Percentiles rank a stretch among this genome's conserved stretches.
Evolutionary conservation across 2,329 filamentous ascomycete genomes (phyloP).

Genomic region (Botryotinia narcissicola): DNA sequence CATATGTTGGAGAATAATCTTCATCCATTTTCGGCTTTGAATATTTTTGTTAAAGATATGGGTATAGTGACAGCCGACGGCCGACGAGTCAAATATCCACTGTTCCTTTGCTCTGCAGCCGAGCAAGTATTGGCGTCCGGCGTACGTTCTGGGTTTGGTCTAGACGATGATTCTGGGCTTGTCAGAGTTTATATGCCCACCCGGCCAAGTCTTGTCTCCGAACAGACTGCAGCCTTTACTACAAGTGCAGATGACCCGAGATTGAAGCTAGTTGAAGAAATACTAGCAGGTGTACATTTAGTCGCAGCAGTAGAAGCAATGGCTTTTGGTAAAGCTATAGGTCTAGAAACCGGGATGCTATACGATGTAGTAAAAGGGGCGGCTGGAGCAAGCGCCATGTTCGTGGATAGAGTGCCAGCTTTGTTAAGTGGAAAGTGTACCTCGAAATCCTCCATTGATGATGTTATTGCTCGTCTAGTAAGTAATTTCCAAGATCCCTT

Average conservation of each 20-base stretch:
- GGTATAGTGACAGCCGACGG: slow-evolving; percentile 38
- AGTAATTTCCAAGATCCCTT: neutral
- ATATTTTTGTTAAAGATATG: slow-evolving; percentile 41
- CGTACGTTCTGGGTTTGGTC: slow-evolving; percentile 21
- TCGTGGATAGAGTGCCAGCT: slow-evolving; percentile 41
- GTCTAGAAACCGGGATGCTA: slow-evolving; percentile 50
- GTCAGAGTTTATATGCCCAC: slow-evolving; percentile 29
- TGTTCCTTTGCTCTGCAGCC: slow-evolving; percentile 39
- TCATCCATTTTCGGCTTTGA: slow-evolving; percentile 40
- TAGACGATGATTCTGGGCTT: slow-evolving; percentile 32
- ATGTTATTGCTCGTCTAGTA: slow-evolving; percentile 41
- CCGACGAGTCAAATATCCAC: slow-evolving; percentile 38
- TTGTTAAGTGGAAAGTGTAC: slow-evolving; percentile 41
- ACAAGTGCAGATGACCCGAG: slow-evolving; percentile 31
- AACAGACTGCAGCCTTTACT: slow-evolving; percentile 24
- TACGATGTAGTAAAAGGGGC: slow-evolving; percentile 47
- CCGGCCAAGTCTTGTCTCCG: slow-evolving; percentile 27
- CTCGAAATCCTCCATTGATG: slow-evolving; percentile 40
- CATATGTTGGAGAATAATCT: slow-evolving; percentile 53
- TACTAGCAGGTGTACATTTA: slow-evolving; percentile 55
- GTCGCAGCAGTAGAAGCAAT: slow-evolving; percentile 54
- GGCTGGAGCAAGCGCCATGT: slow-evolving; percentile 42
- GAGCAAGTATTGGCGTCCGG: slow-evolving; percentile 38
- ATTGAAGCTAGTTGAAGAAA: slow-evolving; percentile 53
- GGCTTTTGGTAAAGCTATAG: slow-evolving; percentile 53